phyloP scores from a whole-genome alignment of 257 asterid species.

The Solanum rostratum region DNA sequence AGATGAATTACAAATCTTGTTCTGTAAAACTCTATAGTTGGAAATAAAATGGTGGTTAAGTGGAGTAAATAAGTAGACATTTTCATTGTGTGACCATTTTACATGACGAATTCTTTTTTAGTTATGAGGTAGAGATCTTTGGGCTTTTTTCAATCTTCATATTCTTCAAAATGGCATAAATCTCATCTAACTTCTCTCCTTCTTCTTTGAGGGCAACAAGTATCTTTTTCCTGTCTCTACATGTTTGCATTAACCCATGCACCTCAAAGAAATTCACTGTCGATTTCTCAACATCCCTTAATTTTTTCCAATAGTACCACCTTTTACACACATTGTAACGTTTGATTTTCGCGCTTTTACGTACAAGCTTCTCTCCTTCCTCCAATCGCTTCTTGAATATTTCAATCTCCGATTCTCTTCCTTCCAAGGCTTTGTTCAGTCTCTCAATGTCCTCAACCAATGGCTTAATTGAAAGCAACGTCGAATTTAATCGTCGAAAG shows the following conservation, averaged over 20 bases:
- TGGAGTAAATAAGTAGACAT: too few relatives aligned
- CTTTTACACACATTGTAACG: conserved; percentile 10
- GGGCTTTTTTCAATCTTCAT: not conserved
- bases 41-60: not conserved
- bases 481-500: conserved; percentile 8
- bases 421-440: conserved; percentile 13
- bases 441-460: conserved; percentile 19
- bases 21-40: not conserved
- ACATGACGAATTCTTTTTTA: not conserved
- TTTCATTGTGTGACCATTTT: not conserved
- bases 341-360: conserved; percentile 9
- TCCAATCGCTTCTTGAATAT: not conserved
- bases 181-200: conserved; percentile 12
- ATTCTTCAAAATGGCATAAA: not conserved
- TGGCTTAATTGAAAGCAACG: conserved; percentile 2
- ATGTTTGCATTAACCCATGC: conserved; percentile 15
- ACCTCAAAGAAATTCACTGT: conserved; percentile 14
- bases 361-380: conserved; percentile 14
- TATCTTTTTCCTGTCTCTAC: conserved; percentile 15
- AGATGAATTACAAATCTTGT: not conserved
- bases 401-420: conserved; percentile 7
- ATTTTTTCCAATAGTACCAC: conserved; percentile 12
- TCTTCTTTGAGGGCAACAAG: conserved; percentile 7
- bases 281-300: conserved; percentile 1
- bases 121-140: not conserved